These are phyloP conservation scores for Termitomyces sp. DNA, from an alignment of 1,284 basidiomycete species.

Conservation along the genomic window DNA sequence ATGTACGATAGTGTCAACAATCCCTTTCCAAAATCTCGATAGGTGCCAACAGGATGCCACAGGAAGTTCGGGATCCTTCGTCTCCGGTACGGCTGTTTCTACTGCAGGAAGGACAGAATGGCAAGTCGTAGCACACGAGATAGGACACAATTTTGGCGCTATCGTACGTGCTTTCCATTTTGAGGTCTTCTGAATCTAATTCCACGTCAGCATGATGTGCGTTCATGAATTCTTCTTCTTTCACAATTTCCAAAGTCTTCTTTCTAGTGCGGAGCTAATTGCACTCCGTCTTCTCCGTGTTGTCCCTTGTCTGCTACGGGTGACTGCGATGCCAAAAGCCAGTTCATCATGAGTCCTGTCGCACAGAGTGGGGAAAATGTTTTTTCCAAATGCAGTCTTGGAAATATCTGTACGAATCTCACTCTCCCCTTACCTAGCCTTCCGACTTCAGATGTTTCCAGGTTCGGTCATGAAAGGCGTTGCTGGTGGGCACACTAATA, in stretches of 20 bases:
- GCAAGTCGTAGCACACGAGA: constrained; percentile 87
- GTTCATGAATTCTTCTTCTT: constrained; percentile 18
- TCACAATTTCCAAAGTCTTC: constrained; percentile 4
- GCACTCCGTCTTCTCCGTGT: constrained; percentile 53
- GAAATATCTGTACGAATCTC: constrained; percentile 72
- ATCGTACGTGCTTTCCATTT: constrained; percentile 51
- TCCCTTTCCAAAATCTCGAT: constrained; percentile 1
- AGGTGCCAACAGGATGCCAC: constrained; percentile 55
- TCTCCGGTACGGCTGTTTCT: constrained; percentile 83
- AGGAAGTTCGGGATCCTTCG: constrained; percentile 43
- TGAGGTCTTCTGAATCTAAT: constrained; percentile 8
- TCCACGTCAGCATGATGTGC: constrained; percentile 52
- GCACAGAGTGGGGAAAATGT: constrained; percentile 58
- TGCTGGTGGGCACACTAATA: constrained; percentile 39
- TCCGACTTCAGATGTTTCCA: constrained; percentile 21
- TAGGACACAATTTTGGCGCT: constrained; percentile 89
- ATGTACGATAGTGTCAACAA: background rate
- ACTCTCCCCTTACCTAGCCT: background rate
- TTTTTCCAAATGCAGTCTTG: constrained; percentile 80
- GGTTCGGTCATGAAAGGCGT: constrained; percentile 56
- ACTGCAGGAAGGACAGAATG: constrained; percentile 71
- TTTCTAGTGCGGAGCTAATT: constrained; percentile 60
- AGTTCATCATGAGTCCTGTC: constrained; percentile 82
- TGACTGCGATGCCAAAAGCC: constrained; percentile 61
- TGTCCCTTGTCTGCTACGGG: constrained; percentile 60